phyloP scores from a whole-genome alignment of 2,329 filamentous ascomycete species.

The Pseudocercospora vitis region DNA sequence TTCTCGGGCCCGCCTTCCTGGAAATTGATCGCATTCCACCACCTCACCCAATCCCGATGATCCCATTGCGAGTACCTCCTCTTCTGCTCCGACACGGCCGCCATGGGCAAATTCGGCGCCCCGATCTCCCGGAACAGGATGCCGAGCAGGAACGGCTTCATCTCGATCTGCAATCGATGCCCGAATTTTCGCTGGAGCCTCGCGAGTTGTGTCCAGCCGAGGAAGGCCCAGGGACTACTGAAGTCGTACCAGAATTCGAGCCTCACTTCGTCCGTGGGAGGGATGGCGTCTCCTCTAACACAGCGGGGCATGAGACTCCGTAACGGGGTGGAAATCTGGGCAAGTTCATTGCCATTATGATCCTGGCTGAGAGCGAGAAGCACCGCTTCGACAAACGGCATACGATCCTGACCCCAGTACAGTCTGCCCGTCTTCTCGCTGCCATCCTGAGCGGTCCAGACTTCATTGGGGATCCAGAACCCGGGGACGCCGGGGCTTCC shows the following conservation, averaged over 20 bases:
- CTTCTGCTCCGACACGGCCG: constrained; percentile 26
- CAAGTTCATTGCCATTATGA: constrained; percentile 13
- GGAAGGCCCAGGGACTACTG: constrained; percentile 26
- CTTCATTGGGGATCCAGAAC: constrained; percentile 25
- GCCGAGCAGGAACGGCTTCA: constrained; percentile 29
- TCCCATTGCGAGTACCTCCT: constrained; percentile 23
- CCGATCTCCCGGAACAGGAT: constrained; percentile 31
- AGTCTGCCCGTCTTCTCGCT: constrained; percentile 18
- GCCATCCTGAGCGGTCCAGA: constrained; percentile 20
- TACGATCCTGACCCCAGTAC: constrained; percentile 31
- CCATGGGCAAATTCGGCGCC: constrained; percentile 24
- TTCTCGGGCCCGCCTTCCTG: constrained; percentile 24
- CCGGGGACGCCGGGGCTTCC: constrained; percentile 27
- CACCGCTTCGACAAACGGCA: constrained; percentile 29
- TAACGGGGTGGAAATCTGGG: constrained; percentile 15
- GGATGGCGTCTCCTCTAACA: constrained; percentile 3
- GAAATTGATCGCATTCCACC: constrained; percentile 29
- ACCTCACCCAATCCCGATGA: constrained; percentile 28
- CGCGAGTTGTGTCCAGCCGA: constrained; percentile 27
- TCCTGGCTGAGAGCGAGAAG: constrained; percentile 20
- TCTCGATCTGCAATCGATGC: constrained; percentile 20
- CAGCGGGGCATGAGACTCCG: constrained; percentile 16
- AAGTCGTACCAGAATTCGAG: constrained; percentile 31
- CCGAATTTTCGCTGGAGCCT: constrained; percentile 24
- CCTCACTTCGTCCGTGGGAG: constrained; percentile 20